These are phyloP conservation scores for Leptomonas pyrrhocoris DNA, from an alignment of 208 protist species.

Conservation along the genomic window DNA sequence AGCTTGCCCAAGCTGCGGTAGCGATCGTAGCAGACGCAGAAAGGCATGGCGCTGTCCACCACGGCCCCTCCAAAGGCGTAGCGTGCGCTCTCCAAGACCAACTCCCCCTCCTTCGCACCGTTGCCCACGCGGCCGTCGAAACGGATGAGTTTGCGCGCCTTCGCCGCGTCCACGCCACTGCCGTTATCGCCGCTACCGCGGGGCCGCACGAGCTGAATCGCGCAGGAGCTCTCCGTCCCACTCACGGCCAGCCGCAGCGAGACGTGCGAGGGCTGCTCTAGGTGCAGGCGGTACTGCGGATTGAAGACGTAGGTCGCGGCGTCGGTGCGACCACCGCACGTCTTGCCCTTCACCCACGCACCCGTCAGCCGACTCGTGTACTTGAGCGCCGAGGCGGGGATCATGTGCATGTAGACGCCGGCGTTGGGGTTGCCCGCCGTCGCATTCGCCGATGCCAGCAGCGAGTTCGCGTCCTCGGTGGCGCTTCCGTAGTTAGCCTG, in stretches of 20 bases:
- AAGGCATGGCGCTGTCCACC: slow-evolving; percentile 71
- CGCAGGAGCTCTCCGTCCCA: slow-evolving; percentile 40
- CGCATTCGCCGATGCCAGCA: slow-evolving; percentile 35
- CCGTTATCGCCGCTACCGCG: slow-evolving; percentile 25
- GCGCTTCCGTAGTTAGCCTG: slow-evolving; percentile 13
- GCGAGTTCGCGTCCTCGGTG: slow-evolving; percentile 26
- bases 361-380: slow-evolving; percentile 46
- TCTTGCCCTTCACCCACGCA: slow-evolving; percentile 72
- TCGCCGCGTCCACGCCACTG: neutral
- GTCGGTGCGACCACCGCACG: slow-evolving; percentile 67
- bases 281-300: slow-evolving; percentile 70
- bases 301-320: slow-evolving; percentile 71
- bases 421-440: slow-evolving; percentile 28
- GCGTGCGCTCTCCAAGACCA: slow-evolving; percentile 57
- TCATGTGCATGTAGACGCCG: slow-evolving; percentile 84
- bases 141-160: slow-evolving; percentile 23
- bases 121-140: slow-evolving; percentile 53
- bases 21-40: slow-evolving; percentile 58
- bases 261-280: slow-evolving; percentile 60
- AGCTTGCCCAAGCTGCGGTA: slow-evolving; percentile 51
- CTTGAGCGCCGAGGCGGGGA: slow-evolving; percentile 57
- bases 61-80: slow-evolving; percentile 66
- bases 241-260: slow-evolving; percentile 57
- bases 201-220: slow-evolving; percentile 42
- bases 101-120: slow-evolving; percentile 37